These are phyloP conservation scores for Starmerella kuoi DNA, from an alignment of 805 yeast genomes.

Conservation along the genomic window DNA sequence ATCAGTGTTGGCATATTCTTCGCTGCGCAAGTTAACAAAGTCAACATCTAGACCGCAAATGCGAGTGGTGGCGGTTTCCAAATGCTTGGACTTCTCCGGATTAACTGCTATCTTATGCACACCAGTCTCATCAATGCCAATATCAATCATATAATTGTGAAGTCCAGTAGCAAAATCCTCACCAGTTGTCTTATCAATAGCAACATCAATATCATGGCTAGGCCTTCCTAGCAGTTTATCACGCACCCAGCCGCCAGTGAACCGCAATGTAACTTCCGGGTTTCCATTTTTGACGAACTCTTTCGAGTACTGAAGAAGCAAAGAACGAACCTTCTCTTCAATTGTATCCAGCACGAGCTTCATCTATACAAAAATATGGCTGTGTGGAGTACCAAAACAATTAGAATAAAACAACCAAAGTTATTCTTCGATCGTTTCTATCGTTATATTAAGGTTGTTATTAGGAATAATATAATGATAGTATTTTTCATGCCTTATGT, in stretches of 20 bases:
- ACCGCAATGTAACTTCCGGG: conserved; percentile 43
- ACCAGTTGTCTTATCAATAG: conserved; percentile 74
- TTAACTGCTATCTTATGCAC: conserved; percentile 79
- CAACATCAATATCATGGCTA: conserved; percentile 84
- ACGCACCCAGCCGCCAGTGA: conserved; percentile 98
- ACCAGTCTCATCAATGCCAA: conserved; percentile 23
- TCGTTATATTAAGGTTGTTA: too few species aligned
- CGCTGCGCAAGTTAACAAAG: conserved; percentile 82
- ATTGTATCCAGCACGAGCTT: conserved; percentile 24
- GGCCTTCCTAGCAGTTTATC: conserved; percentile 75
- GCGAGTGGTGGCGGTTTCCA: conserved; percentile 91
- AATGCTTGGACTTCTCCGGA: conserved; percentile 91
- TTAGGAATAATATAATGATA: too few species aligned
- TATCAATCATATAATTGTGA: conserved; percentile 34
- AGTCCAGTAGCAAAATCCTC: conserved; percentile 67
- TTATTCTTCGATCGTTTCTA: too few species aligned
- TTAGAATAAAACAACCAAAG: too few species aligned
- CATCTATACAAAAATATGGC: too few species aligned
- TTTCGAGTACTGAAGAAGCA: conserved; percentile 27
- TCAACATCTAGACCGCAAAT: conserved; percentile 77
- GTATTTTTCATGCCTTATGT: too few species aligned
- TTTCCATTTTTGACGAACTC: conserved; percentile 20
- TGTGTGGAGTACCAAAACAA: not conserved
- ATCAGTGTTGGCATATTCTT: conserved; percentile 58
- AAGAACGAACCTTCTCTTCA: conserved; percentile 25